Base-by-base conservation (phyloP, 169 alveolate species). In the Eimeria sp. region DNA sequence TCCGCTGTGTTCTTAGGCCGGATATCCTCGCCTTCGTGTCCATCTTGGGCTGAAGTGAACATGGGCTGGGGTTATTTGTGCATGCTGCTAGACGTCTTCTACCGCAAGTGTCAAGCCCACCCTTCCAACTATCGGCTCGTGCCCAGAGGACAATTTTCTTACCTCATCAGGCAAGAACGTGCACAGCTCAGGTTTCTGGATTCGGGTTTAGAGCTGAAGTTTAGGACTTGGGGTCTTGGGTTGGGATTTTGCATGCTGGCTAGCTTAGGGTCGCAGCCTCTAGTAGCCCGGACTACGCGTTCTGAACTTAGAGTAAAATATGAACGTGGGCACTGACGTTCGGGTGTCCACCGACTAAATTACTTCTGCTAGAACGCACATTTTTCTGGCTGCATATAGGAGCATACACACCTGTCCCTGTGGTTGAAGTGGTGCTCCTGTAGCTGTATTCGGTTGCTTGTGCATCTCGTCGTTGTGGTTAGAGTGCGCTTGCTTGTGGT, bases 21-120 rank as follows among this genome's bases (percentile, higher is more conserved):
- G 74, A 43, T 91, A 2, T 60, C 96, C 25, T 78, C 93, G 37
- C 96, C 96, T 9, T 76, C 91, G 37, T 58, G 91, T 82, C 95
- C 95, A 9, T 54, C 96, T 14, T 96, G 97, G 97, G 77, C 94
- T 11, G 96, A 96, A 83, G 89, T 96, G 77, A 96, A 96, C 82
- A 85, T 76, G 10, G 97, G 95, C 77, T 96, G 97, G 97, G 96
- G 97, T 16, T 96, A 96, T 85, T 71, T 93, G 96, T 89, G 96
- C 37, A 88, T 96, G 43, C 96, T 96, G 37, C 89, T 96, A 30
- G 97, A 96, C 77, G 97, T 93, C 58, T 72, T 96, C 88, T 85
- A 76, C 80, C 93, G 88, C n/a, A 95, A 88, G 68, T 82, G 95
- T 77, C 78, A 72, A 52, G 62, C 89, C 23, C 97, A 95, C 62